Conservation (phyloP, 2,329 filamentous ascomycete species). For the Colletotrichum salicis region DNA sequence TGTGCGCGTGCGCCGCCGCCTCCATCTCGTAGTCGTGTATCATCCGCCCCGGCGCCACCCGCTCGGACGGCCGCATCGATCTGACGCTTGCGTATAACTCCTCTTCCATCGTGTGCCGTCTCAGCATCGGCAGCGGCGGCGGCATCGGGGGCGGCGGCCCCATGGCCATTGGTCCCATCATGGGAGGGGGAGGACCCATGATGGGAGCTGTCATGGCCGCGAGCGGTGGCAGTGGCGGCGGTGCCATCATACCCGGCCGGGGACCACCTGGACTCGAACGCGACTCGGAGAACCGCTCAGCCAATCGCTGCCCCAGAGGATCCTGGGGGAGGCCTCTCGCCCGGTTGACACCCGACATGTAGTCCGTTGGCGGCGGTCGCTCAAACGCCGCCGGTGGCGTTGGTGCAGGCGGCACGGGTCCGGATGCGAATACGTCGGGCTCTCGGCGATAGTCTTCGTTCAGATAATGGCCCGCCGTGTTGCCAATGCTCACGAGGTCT, state of each 20-base stretch:
- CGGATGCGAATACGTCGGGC: constrained; percentile 42
- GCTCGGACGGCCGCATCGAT: constrained; percentile 44
- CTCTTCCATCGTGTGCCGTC: constrained; percentile 55
- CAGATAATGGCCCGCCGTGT: constrained; percentile 67
- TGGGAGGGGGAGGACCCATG: constrained; percentile 16
- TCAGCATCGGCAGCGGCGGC: constrained; percentile 46
- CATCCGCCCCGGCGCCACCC: constrained; percentile 41
- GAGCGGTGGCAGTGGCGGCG: constrained; percentile 39
- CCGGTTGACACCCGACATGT: constrained; percentile 56
- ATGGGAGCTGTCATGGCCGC: constrained; percentile 36
- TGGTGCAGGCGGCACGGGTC: constrained; percentile 45
- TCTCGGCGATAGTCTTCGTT: constrained; percentile 66
- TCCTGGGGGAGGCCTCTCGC: constrained; percentile 53
- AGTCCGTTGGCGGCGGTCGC: constrained; percentile 50
- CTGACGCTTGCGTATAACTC: constrained; percentile 49
- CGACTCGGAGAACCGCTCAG: constrained; percentile 60
- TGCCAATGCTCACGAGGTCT: constrained; percentile 58
- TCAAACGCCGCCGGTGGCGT: constrained; percentile 47
- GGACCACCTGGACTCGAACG: constrained; percentile 45
- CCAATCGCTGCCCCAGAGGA: constrained; percentile 62
- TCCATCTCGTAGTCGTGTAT: constrained; percentile 47
- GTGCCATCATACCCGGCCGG: constrained; percentile 33
- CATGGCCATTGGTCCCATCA: constrained; percentile 28
- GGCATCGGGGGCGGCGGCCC: constrained; percentile 41
- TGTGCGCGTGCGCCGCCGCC: constrained; percentile 42